Evolutionary conservation across 306 rosid species (phyloP).

Genomic region (Sesbania bispinosa): DNA sequence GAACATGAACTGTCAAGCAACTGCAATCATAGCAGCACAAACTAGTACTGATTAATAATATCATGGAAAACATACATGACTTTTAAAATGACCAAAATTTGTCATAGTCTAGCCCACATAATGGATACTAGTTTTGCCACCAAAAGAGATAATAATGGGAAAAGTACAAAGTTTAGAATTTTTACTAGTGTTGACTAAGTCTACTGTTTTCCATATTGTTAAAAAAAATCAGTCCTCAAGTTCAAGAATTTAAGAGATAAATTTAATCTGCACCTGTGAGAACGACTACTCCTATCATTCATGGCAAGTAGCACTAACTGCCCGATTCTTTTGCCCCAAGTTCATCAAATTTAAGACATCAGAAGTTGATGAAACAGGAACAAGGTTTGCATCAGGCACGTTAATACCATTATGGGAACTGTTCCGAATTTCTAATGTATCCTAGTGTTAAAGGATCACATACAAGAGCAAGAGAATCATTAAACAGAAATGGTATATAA

Average conservation of each 20-base stretch:
- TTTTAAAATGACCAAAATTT: background rate
- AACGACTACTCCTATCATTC: conserved; percentile 93
- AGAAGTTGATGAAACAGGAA: conserved; percentile 71
- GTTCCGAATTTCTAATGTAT: conserved; percentile 81
- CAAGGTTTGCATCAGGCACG: conserved; percentile 83
- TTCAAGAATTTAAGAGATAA: background rate
- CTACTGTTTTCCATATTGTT: no score
- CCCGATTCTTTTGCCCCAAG: conserved; percentile 78
- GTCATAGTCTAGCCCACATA: background rate
- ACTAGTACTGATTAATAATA: conserved; percentile 2
- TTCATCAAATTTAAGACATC: conserved; percentile 81
- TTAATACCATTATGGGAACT: conserved; percentile 80
- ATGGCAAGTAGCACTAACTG: conserved; percentile 84
- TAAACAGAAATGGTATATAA: background rate
- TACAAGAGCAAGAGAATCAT: conserved; percentile 18
- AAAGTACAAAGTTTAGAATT: no score
- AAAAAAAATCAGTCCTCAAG: background rate
- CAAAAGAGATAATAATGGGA: no score
- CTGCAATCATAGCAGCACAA: conserved; percentile 52
- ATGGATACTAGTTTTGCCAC: background rate
- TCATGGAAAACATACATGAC: conserved; percentile 15
- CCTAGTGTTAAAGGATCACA: conserved; percentile 38
- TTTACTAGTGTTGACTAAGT: no score
- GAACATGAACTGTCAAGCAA: conserved; percentile 91
- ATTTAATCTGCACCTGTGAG: conserved; percentile 62